Evolutionary conservation across 805 yeast genomes (phyloP), one percentile per base, ranked within the genome.

Genomic region (Ogataea corticis): DNA sequence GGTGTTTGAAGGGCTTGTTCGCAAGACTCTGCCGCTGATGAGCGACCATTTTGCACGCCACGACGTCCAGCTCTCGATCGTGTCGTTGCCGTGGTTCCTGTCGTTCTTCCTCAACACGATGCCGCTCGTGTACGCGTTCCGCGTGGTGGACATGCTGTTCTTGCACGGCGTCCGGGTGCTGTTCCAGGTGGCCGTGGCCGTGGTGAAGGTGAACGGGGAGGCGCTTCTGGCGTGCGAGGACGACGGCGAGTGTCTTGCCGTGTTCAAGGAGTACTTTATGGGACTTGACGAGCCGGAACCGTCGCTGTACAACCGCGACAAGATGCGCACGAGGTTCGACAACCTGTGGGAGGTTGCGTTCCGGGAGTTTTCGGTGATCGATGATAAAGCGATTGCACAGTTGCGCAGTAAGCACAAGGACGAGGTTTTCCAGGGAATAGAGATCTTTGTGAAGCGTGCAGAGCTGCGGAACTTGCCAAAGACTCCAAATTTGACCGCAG

Each of bases 21-120:
- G 85, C 61, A 87, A 85, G 44, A 88, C 94, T 0, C 81, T 94
- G 85, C 99, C 99, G 1, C 62, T 87, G 15, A 62, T 94, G 41
- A 87, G 96, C 85, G 86, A 79, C 10, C 97, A 94, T 65, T 80
- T 94, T 36, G 71, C 72, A 3, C 75, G 77, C 41, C 68, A 84
- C 52, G 98, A 94, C 58, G 92, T 94, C 42, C 98, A 95, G 59
- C 72, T 95, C 13, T 87, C 96, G 0, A 95, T 94, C 14, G 92
- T 92, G 1, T 88, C 97, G 0, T 69, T 94, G 35, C 98, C 99
- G 2, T 94, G 99, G 99, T 94, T 94, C 61, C 70, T 94, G 43
- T 88, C 97, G 0, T 69, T 94, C 32, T 94, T 87, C 64, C 77
- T 92, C 54, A 91, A 87, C 55, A 83, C 96, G 0, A 90, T 94